Percentiles rank a stretch among this genome's conserved stretches.
Conservation (phyloP, 768 basidiomycete genomes). For the Erythrobasidium yunnanense region DNA sequence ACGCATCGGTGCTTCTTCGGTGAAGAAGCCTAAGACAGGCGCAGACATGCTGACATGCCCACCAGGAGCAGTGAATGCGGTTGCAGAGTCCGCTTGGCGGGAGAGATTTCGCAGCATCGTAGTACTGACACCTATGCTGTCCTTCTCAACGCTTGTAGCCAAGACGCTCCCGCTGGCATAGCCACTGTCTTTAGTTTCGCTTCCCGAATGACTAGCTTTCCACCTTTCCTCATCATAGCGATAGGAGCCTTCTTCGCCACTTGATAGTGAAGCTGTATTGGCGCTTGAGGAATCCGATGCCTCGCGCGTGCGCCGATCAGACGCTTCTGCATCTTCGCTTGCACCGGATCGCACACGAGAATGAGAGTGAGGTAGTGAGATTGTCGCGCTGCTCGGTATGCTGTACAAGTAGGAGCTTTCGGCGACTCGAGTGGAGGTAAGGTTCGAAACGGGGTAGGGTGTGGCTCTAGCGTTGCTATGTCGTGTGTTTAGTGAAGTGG, state of each 20-base stretch:
- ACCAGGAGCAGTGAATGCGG: background rate
- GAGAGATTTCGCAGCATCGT: background rate
- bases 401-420: background rate
- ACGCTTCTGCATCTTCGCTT: background rate
- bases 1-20: slow-evolving; percentile 6
- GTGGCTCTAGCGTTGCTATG: background rate
- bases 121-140: background rate
- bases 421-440: background rate
- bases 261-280: background rate
- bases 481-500: background rate
- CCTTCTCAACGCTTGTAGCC: background rate
- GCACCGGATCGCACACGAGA: background rate
- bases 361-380: background rate
- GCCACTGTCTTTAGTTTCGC: background rate
- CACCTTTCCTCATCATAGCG: background rate
- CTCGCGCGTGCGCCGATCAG: background rate
- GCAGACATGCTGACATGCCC: slow-evolving; percentile 16
- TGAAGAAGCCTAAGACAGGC: slow-evolving; percentile 23
- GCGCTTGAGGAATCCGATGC: background rate
- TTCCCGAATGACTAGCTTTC: background rate
- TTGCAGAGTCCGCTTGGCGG: background rate
- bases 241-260: background rate
- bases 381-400: background rate
- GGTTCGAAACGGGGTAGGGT: background rate
- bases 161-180: background rate